Evolutionary conservation across 495 filamentous ascomycete species (phyloP), one percentile per base, ranked within the genome.

Genomic region (Xylaria acuta): DNA sequence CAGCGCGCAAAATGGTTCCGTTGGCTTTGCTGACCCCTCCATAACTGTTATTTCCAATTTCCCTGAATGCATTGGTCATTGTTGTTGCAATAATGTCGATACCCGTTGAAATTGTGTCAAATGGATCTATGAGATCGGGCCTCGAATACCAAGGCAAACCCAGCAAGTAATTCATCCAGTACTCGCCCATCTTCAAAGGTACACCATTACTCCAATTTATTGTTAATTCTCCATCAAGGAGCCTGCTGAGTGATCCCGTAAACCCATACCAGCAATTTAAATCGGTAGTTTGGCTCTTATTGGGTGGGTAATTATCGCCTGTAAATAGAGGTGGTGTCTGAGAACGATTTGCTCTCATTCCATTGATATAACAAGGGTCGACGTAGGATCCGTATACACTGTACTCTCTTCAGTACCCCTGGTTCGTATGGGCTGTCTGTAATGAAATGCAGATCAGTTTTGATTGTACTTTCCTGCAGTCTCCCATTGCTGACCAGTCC

Each of bases 241-340:
- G 11, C 7, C 2, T 54, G 9, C 6, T 7, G 7, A 30, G 22
- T 54, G n/a, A 30, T 30, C 51, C 25, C 22, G 43, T 54, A 25
- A 54, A 25, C 25, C 25, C 51, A 30, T 54, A 54, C 51, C 51
- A 54, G 51, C 51, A 54, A 54, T 54, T 18, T 14, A 54, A 54
- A 14, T 54, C 51, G 11, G 22, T 27, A 30, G 1, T 54, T 54
- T 54, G 51, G 22, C 51, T 54, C 0, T 54, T 54, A 27, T 54
- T 54, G 6, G 51, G 22, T 12, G 51, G 8, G 9, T 54, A 54
- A 11, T 54, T 54, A 14, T 54, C 22, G 22, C 51, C 51, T 11
- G 51, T 54, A 54, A 54, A 54, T 30, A 25, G 8, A 25, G 51
- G 51, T 54, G 51, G 7, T 8, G 22, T 16, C 51, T 25, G 22